Evolutionary conservation across 2,329 filamentous ascomycete genomes (phyloP).

Genomic region (Camptophora hylomeconis): DNA sequence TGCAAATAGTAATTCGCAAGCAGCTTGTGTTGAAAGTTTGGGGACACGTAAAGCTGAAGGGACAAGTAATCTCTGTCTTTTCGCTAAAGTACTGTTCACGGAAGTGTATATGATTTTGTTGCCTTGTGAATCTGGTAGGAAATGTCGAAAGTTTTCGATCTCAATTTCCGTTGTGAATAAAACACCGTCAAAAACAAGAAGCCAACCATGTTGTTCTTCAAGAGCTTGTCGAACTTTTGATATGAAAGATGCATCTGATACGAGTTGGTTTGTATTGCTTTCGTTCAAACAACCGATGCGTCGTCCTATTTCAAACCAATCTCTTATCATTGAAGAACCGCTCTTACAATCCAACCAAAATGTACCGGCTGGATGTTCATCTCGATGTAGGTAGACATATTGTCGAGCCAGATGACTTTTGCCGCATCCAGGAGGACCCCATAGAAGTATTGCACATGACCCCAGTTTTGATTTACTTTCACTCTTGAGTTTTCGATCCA

Average conservation of each 20-base stretch:
- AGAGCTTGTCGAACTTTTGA: constrained; percentile 50
- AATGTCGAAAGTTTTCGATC: constrained; percentile 38
- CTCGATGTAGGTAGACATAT: constrained; percentile 49
- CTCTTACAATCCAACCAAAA: constrained; percentile 58
- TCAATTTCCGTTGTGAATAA: constrained; percentile 45
- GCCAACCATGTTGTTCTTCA: constrained; percentile 48
- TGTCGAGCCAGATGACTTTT: constrained; percentile 58
- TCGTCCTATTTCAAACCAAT: constrained; percentile 54
- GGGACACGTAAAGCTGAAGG: constrained; percentile 45
- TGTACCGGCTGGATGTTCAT: constrained; percentile 50
- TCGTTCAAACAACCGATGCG: constrained; percentile 31
- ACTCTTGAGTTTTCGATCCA: constrained; percentile 49
- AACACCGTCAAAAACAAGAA: constrained; percentile 55
- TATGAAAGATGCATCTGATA: constrained; percentile 33
- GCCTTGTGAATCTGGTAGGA: constrained; percentile 50
- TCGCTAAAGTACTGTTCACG: constrained; percentile 43
- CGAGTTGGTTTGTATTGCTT: constrained; percentile 21
- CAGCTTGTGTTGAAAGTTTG: constrained; percentile 42
- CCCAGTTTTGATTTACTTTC: constrained; percentile 43
- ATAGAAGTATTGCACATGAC: constrained; percentile 51
- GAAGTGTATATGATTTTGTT: constrained; percentile 58
- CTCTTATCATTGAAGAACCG: constrained; percentile 43
- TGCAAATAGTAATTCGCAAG: constrained; percentile 46
- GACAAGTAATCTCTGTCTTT: constrained; percentile 48
- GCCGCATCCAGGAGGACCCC: constrained; percentile 51